phyloP scores from a whole-genome alignment of 2,329 filamentous ascomycete genomes.

The Ophiostoma sp. region DNA sequence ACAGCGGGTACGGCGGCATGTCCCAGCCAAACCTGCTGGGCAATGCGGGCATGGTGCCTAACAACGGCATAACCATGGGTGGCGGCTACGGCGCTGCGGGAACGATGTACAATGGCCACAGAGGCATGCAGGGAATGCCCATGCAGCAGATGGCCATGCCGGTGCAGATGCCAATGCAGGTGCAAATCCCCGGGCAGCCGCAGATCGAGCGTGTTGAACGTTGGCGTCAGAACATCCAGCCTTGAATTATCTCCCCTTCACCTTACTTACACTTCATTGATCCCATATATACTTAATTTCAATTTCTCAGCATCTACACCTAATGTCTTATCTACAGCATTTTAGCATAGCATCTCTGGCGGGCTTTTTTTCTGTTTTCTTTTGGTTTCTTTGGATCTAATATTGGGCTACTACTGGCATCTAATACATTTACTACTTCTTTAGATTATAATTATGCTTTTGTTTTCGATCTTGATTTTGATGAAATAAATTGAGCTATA shows the following conservation, averaged over 20 bases:
- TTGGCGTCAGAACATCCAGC: constrained; percentile 34
- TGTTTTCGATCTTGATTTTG: not conserved
- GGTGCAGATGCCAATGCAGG: constrained; percentile 26
- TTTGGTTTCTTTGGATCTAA: not conserved
- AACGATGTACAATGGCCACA: not conserved
- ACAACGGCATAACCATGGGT: not conserved
- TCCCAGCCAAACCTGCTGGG: constrained; percentile 2
- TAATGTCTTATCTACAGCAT: not conserved
- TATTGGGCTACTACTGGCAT: too few relatives aligned
- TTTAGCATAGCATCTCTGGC: not conserved
- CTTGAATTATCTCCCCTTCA: constrained; percentile 17
- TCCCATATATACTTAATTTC: not conserved
- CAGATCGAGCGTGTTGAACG: constrained; percentile 34
- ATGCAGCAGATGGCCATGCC: constrained; percentile 18
- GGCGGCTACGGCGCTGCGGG: too few relatives aligned
- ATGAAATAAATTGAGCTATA: not conserved
- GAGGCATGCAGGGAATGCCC: not conserved
- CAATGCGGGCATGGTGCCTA: not conserved
- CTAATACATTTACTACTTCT: not conserved
- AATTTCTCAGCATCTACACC: too few relatives aligned
- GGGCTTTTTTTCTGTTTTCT: not conserved
- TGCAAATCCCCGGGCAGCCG: constrained; percentile 25
- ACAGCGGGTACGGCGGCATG: constrained; percentile 16
- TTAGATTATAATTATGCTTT: not conserved
- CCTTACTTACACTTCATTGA: not conserved